Evolutionary conservation across 2,329 filamentous ascomycete genomes (phyloP).

Genomic region (Neonectria faginata): DNA sequence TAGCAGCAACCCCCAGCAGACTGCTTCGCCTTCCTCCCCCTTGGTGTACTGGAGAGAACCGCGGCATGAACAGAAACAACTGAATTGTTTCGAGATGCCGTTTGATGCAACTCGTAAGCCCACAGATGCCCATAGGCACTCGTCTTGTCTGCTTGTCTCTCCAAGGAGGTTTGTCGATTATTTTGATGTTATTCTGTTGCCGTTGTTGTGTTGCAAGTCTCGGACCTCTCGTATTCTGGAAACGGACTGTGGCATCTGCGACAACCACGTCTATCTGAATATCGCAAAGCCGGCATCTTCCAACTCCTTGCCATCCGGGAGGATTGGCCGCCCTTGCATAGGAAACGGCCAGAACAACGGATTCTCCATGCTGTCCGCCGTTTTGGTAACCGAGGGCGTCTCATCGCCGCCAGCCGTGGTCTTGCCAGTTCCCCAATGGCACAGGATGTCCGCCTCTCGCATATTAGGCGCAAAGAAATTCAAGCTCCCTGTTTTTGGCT

Average conservation of each 20-base stretch:
- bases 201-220: neutral
- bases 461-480: slow-evolving; percentile 69
- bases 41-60: neutral
- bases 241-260: neutral
- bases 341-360: slow-evolving; percentile 72
- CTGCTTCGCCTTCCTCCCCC: neutral
- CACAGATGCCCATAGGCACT: neutral
- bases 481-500: slow-evolving; percentile 63
- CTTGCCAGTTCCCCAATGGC: slow-evolving; percentile 55
- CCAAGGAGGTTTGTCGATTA: neutral
- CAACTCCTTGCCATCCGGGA: slow-evolving; percentile 60
- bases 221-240: neutral
- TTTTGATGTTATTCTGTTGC: neutral
- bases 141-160: neutral
- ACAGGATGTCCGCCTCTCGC: slow-evolving; percentile 60
- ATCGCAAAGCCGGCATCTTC: slow-evolving; percentile 65
- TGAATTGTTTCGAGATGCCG: neutral
- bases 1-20: neutral
- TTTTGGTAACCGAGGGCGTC: slow-evolving; percentile 35
- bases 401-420: slow-evolving; percentile 31
- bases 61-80: neutral
- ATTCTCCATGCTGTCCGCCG: slow-evolving; percentile 59
- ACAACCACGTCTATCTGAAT: slow-evolving; percentile 22
- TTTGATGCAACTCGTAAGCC: neutral
- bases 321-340: slow-evolving; percentile 68